Conservation (phyloP, 2,329 filamentous ascomycete species). For the Diplodia seriata region DNA sequence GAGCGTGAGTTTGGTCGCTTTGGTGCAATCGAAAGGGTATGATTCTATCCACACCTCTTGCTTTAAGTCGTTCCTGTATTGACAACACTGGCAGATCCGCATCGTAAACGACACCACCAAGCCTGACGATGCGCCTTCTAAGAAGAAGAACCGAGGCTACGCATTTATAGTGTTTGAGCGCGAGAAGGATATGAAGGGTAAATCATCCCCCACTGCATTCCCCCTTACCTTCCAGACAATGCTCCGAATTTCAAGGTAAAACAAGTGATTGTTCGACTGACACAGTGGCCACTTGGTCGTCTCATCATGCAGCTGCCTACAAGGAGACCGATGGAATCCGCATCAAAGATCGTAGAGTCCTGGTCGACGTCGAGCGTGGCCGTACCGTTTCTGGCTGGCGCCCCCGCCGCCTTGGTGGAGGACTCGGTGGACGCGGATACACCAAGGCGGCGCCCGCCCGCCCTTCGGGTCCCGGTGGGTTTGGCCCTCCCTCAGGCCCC, state of each 20-base stretch:
- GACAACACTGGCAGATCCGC: slow-evolving; percentile 69
- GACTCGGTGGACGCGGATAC: slow-evolving; percentile 89
- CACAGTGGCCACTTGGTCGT: slow-evolving; percentile 58
- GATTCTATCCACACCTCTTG: slow-evolving; percentile 40
- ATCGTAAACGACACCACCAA: slow-evolving; percentile 80
- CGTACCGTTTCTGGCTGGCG: slow-evolving; percentile 94
- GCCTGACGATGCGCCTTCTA: slow-evolving; percentile 64
- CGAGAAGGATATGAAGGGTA: slow-evolving; percentile 99
- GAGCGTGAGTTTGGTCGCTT: slow-evolving; percentile 93
- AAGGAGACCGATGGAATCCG: slow-evolving; percentile 85
- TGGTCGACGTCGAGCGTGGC: slow-evolving; percentile 95
- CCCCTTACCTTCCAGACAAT: slow-evolving; percentile 42
- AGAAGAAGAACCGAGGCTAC: slow-evolving; percentile 82
- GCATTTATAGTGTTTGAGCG: slow-evolving; percentile 97
- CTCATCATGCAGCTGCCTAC: slow-evolving; percentile 77
- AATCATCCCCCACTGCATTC: slow-evolving; percentile 53
- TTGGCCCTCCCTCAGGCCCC: slow-evolving; percentile 62
- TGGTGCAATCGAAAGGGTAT: slow-evolving; percentile 89
- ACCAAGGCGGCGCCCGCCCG: slow-evolving; percentile 79
- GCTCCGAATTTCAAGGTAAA: slow-evolving; percentile 32
- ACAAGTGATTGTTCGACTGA: slow-evolving; percentile 58
- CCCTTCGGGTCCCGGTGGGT: slow-evolving; percentile 69
- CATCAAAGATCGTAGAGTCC: slow-evolving; percentile 89
- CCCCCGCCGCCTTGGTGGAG: slow-evolving; percentile 88
- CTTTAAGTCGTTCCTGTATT: neutral